Conservation (phyloP, 345 rosid genomes). For the Rubroshorea leprosula region DNA sequence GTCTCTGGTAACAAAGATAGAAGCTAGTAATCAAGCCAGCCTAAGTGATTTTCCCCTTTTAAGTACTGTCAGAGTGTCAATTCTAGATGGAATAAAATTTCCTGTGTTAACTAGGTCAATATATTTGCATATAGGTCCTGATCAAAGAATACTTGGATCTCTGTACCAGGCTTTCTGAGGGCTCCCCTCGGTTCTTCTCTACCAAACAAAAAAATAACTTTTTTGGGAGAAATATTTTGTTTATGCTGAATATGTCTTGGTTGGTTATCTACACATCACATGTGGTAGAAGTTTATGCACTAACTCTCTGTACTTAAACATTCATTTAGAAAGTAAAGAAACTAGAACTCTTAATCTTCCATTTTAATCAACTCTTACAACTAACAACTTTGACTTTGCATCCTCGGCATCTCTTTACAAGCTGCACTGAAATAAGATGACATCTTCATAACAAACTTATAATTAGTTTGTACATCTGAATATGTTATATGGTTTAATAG, state of each 20-base stretch:
- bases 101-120: not conserved
- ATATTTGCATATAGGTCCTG: slow-evolving; percentile 5
- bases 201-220: not conserved
- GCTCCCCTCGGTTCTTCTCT: not conserved
- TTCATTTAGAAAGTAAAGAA: not conserved
- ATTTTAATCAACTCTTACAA: not conserved
- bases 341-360: not conserved
- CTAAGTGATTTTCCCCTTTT: not conserved
- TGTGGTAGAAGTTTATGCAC: not conserved
- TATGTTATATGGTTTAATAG: too few species aligned
- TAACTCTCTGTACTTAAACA: not conserved
- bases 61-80: not conserved
- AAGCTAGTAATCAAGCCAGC: not conserved
- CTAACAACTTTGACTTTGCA: not conserved
- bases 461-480: not conserved
- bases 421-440: not conserved
- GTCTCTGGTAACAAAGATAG: not conserved
- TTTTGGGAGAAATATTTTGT: not conserved
- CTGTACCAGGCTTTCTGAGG: not conserved
- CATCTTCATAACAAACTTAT: not conserved
- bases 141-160: slow-evolving; percentile 2
- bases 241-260: slow-evolving; percentile 8
- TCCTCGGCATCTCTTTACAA: not conserved
- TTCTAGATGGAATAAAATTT: not conserved
- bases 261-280: slow-evolving; percentile 13